These are phyloP conservation scores for Carpinus fangiana DNA, from an alignment of 306 rosid species.

Conservation along the genomic window DNA sequence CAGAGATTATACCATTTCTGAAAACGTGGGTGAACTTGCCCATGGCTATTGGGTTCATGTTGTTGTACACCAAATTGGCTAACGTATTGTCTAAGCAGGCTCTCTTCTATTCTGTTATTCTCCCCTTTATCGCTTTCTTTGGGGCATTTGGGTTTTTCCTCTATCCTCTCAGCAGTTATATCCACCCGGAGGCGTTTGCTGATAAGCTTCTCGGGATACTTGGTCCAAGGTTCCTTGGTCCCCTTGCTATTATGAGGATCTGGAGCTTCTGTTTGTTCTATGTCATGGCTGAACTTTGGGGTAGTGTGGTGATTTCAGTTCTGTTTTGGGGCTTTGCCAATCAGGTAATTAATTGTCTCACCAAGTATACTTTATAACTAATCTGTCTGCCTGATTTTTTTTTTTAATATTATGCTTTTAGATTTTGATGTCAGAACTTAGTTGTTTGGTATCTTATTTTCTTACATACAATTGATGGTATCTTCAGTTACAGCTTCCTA, in stretches of 20 bases:
- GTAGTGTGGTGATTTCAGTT: constrained; percentile 91
- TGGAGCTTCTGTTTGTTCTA: constrained; percentile 97
- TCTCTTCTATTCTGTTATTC: constrained; percentile 78
- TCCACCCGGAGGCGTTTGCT: constrained; percentile 83
- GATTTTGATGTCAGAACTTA: not conserved
- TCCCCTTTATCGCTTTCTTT: constrained; percentile 87
- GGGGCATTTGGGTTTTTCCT: constrained; percentile 90
- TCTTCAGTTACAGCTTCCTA: not conserved
- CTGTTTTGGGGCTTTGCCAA: constrained; percentile 97
- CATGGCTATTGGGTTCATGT: constrained; percentile 93
- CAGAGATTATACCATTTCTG: constrained; percentile 91
- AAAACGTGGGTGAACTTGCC: constrained; percentile 98
- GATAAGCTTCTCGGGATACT: constrained; percentile 76
- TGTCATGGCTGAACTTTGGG: constrained; percentile 99
- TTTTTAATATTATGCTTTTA: not conserved
- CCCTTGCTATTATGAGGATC: constrained; percentile 86
- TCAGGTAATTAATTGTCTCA: constrained; percentile 58
- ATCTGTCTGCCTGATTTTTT: constrained; percentile 6
- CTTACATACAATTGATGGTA: not conserved
- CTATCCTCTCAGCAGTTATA: constrained; percentile 75
- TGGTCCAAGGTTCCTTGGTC: constrained; percentile 91
- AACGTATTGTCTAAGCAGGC: constrained; percentile 87
- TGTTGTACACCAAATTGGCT: constrained; percentile 71
- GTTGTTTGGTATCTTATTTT: not conserved
- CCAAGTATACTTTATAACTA: constrained; percentile 7